phyloP scores from a whole-genome alignment of 495 filamentous ascomycete species.

The Daldinia bambusicola region DNA sequence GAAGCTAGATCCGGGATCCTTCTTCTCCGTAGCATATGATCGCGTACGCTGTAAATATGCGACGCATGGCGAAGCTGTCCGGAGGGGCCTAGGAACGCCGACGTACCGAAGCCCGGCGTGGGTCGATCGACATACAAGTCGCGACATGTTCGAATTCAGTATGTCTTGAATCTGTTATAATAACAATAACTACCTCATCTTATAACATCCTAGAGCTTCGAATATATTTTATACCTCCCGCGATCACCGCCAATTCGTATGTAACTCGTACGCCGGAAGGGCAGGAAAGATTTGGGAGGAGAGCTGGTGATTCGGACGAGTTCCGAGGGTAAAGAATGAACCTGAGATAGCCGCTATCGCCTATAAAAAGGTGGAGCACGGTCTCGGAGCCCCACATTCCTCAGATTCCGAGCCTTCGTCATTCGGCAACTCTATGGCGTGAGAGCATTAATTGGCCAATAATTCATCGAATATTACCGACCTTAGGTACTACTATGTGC shows the following conservation, averaged over 20 bases:
- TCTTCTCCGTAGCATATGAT: constrained; percentile 43
- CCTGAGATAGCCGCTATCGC: constrained; percentile 12
- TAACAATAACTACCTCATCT: constrained; percentile 16
- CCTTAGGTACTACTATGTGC: too few species aligned
- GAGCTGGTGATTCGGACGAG: background rate
- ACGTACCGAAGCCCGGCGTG: constrained; percentile 35
- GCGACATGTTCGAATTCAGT: constrained; percentile 40
- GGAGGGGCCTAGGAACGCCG: constrained; percentile 20
- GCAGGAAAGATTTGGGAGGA: constrained; percentile 2
- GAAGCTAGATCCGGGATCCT: constrained; percentile 65
- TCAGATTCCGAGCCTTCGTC: constrained; percentile 1
- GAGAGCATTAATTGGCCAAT: background rate
- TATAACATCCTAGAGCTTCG: background rate
- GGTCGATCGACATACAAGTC: constrained; percentile 35
- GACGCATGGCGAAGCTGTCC: constrained; percentile 22
- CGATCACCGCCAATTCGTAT: background rate
- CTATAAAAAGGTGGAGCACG: constrained; percentile 14
- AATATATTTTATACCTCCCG: background rate
- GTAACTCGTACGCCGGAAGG: background rate
- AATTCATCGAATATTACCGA: background rate
- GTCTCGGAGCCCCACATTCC: constrained; percentile 1
- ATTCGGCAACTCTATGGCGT: background rate
- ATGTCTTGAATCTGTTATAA: background rate
- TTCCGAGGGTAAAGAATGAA: constrained; percentile 7
- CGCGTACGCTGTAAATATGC: constrained; percentile 24